Base-by-base conservation (phyloP, 176 grass and related monocot genomes). In the Aegilops umbellulata region DNA sequence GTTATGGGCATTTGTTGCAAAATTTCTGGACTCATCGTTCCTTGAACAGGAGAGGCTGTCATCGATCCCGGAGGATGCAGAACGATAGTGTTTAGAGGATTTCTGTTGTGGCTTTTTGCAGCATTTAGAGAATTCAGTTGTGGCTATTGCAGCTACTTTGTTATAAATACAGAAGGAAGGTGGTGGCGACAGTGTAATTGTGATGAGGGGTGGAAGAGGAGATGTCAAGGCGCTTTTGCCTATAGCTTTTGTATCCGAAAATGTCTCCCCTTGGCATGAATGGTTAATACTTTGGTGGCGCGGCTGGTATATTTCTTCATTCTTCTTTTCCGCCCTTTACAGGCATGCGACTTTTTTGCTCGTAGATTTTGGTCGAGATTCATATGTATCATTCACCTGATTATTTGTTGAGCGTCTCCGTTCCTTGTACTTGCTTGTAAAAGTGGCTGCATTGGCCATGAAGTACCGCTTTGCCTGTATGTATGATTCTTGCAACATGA, bases 1-100 rank as follows among this genome's bases (percentile, higher is more conserved):
- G 72, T 78, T 96, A 77, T 99, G 97, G 97, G 92, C 88, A 77
- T 99, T 99, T 79, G 82, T 94, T 75, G 94, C 97, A 10, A 96
- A 94, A 87, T 99, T 99, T 91, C 86, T 99, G 19, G 90, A 96
- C 76, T 71, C 90, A 15, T 80, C 80, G 55, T 99, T 96, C 83
- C 64, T 93, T 87, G 88, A 99, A 60, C 88, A 90, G 71, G 92
- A 96, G 74, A 90, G 92, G 68, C 80, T 96, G 30, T 94, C 94
- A 15, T 91, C 94, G 9, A 93, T 99, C 38, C 86, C 85, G 13
- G 97, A 99, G 91, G 84, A 82, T 71, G 69, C 80, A 78, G 92
- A 90, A 75, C 65, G 65, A 80, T 95, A 95, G 88, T 65, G 35
- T 60, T 85, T 77, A 83, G 76, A 79, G 75, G 77, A 55, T 78